Percentiles rank a stretch among this genome's conserved stretches.
Conservation (phyloP, 1,139 yeast genomes). For the Sugiyamaella paludigena region DNA sequence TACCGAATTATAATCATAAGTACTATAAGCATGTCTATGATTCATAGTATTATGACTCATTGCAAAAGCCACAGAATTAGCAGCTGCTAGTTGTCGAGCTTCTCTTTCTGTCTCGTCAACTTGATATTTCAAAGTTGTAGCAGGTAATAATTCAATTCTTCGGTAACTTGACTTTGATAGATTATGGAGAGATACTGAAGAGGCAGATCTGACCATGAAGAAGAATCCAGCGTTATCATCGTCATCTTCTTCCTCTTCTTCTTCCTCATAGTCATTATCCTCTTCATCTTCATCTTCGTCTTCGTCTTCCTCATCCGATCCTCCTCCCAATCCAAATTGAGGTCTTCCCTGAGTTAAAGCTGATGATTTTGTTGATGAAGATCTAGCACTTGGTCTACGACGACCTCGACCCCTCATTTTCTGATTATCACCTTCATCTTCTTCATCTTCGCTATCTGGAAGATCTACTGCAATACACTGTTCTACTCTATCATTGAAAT, state of each 20-base stretch:
- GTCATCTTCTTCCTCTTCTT: conserved; percentile 47
- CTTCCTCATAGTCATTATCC: conserved; percentile 37
- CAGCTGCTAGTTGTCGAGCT: conserved; percentile 45
- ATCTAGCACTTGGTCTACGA: background rate
- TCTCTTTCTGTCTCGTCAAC: conserved; percentile 70
- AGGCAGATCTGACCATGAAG: conserved; percentile 47
- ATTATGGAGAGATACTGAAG: conserved; percentile 36
- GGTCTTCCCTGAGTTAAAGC: conserved; percentile 7
- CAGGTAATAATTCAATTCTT: conserved; percentile 73
- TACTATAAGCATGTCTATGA: conserved; percentile 67
- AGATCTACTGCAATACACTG: conserved; percentile 76
- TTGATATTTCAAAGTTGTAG: conserved; percentile 77
- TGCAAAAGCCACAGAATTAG: conserved; percentile 43
- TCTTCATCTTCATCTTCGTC: conserved; percentile 27
- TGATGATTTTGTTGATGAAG: background rate
- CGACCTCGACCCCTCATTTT: conserved; percentile 7
- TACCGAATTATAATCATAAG: conserved; percentile 85
- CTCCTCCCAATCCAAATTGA: conserved; percentile 13
- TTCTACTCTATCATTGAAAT: conserved; percentile 88
- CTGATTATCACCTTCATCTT: conserved; percentile 20
- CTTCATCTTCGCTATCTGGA: conserved; percentile 41
- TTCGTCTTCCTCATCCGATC: conserved; percentile 4
- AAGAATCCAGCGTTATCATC: conserved; percentile 73
- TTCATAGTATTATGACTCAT: conserved; percentile 74
- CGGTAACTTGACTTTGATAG: conserved; percentile 18